Percentiles rank a stretch among this genome's conserved stretches.
phyloP scores from a whole-genome alignment of 805 yeast genomes.

The Ogataea nonfermentans region DNA sequence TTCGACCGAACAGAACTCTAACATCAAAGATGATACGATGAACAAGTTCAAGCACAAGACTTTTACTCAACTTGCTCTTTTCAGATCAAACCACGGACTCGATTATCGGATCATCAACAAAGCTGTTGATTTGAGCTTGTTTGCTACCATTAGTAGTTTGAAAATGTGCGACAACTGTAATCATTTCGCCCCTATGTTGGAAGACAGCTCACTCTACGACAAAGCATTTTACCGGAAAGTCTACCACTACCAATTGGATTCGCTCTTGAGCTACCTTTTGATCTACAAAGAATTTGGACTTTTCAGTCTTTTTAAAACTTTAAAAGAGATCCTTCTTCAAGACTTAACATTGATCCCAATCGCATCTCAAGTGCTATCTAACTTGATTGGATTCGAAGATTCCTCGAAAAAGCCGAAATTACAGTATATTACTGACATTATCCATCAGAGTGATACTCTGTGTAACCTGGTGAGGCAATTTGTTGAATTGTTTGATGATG shows the following conservation, averaged over 20 bases:
- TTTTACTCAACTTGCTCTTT: constrained; percentile 28
- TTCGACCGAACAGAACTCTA: constrained; percentile 17
- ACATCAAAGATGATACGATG: constrained; percentile 12
- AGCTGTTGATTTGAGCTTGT: constrained; percentile 23
- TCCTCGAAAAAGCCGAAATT: constrained; percentile 13
- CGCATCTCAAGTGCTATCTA: constrained; percentile 24
- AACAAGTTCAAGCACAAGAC: constrained; percentile 25
- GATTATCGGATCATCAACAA: constrained; percentile 28
- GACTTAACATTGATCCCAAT: constrained; percentile 34
- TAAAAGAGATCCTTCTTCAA: constrained; percentile 31
- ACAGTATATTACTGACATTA: constrained; percentile 17
- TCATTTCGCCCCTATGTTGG: constrained; percentile 13
- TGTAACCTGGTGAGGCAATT: constrained; percentile 33
- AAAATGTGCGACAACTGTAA: constrained; percentile 22
- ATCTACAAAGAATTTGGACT: constrained; percentile 39
- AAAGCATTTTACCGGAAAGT: constrained; percentile 10
- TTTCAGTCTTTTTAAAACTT: constrained; percentile 39
- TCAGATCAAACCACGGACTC: constrained; percentile 26
- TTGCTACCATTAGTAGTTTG: constrained; percentile 23
- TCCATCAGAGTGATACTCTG: constrained; percentile 27
- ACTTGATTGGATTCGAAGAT: constrained; percentile 19
- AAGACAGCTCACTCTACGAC: constrained; percentile 9
- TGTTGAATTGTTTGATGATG: constrained; percentile 35
- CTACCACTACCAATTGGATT: constrained; percentile 21
- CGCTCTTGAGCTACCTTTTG: constrained; percentile 19